These are phyloP conservation scores for Teunomyces funiuensis DNA, from an alignment of 805 yeast genomes.

Conservation along the genomic window DNA sequence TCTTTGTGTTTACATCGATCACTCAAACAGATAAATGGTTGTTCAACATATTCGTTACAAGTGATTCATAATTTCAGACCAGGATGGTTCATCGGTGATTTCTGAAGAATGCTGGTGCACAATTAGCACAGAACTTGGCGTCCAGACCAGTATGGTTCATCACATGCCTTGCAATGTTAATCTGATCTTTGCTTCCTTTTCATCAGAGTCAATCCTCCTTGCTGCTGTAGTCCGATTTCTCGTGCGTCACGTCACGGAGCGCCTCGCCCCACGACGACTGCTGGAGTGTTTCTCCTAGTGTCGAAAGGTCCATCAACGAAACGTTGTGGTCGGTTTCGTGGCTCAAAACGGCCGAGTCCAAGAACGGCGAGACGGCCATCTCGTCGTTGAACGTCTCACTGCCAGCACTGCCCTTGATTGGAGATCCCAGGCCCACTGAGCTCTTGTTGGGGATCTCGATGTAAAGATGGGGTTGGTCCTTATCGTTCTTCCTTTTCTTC, in stretches of 20 bases:
- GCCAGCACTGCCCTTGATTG: background rate
- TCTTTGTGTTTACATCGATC: constrained; percentile 51
- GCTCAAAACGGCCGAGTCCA: constrained; percentile 5
- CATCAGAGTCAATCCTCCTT: constrained; percentile 29
- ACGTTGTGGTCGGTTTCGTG: constrained; percentile 8
- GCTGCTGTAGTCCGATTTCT: background rate
- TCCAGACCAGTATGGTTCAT: constrained; percentile 98
- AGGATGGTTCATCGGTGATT: constrained; percentile 55
- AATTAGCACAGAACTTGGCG: constrained; percentile 86
- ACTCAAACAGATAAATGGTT: constrained; percentile 69
- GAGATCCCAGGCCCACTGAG: constrained; percentile 3
- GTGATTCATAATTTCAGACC: constrained; percentile 86
- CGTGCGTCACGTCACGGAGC: constrained; percentile 17
- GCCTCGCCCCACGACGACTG: constrained; percentile 28
- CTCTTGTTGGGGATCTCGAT: constrained; percentile 16
- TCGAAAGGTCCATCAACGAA: constrained; percentile 20
- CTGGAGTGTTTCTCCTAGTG: constrained; percentile 25
- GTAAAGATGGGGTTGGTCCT: constrained; percentile 16
- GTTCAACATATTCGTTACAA: constrained; percentile 74
- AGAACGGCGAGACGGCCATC: constrained; percentile 14
- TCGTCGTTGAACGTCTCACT: constrained; percentile 10
- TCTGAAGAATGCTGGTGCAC: constrained; percentile 64
- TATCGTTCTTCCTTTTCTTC: background rate
- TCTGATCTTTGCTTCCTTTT: constrained; percentile 77
- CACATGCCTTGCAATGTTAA: constrained; percentile 91